Percentiles rank a stretch among this genome's conserved stretches.
Evolutionary conservation across 805 yeast species (phyloP).

Genomic region (Saccharomycopsis selenospora): DNA sequence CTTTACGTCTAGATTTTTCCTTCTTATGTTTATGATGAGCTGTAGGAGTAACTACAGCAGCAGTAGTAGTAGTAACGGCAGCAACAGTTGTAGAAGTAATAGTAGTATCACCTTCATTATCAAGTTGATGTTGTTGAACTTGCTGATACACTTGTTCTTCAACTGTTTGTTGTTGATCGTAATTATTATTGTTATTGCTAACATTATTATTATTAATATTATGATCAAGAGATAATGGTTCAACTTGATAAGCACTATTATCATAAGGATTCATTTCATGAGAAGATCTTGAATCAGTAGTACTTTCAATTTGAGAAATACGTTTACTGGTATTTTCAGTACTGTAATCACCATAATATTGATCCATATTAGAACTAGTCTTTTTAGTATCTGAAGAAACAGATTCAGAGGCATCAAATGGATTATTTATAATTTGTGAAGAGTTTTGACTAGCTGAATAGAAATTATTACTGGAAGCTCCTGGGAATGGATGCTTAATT

Average conservation of each 20-base stretch:
- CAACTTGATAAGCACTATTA: not conserved
- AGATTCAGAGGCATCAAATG: constrained; percentile 11
- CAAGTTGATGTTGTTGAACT: no score
- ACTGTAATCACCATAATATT: constrained; percentile 14
- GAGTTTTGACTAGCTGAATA: constrained; percentile 8
- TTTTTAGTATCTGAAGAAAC: not conserved
- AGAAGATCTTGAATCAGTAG: not conserved
- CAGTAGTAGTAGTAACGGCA: constrained; percentile 18
- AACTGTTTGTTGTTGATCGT: not conserved
- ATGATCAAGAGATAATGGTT: constrained; percentile 13
- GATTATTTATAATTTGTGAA: constrained; percentile 11
- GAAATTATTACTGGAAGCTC: not conserved
- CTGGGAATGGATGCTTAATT: not conserved
- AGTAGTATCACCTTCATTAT: no score
- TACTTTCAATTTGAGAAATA: constrained; percentile 12
- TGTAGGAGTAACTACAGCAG: constrained; percentile 4
- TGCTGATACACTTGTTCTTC: no score
- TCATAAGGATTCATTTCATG: not conserved
- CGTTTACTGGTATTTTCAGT: constrained; percentile 13
- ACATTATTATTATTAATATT: constrained; percentile 7
- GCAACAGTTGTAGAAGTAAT: no score
- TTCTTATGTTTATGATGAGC: constrained; percentile 25
- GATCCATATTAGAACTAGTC: not conserved
- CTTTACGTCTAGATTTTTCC: constrained; percentile 46
- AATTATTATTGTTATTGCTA: constrained; percentile 6